A percentile compares a stretch with the other conserved stretches of the same genome.
These are phyloP conservation scores for Torulaspora globosa DNA, from an alignment of 1,139 yeast genomes.

Conservation along the genomic window DNA sequence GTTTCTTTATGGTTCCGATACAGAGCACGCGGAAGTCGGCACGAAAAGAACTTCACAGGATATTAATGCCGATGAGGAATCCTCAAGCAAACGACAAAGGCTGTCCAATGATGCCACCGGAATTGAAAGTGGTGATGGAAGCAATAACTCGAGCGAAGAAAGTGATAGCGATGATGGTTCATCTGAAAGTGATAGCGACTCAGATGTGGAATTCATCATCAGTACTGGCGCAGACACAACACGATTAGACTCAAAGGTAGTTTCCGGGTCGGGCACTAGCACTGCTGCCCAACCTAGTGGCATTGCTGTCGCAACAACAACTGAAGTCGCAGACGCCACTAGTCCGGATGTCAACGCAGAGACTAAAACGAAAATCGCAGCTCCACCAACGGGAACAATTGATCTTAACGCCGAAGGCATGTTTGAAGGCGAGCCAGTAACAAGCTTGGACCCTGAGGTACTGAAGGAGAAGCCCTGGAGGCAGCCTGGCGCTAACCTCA, in stretches of 20 bases:
- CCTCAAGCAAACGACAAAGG: constrained; percentile 24
- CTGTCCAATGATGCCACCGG: constrained; percentile 20
- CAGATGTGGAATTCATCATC: constrained; percentile 62
- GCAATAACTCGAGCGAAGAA: constrained; percentile 27
- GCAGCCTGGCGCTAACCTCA: constrained; percentile 89
- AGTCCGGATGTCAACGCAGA: constrained; percentile 7
- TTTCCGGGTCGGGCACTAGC: constrained; percentile 27
- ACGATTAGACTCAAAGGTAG: constrained; percentile 34
- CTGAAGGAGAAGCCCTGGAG: constrained; percentile 97
- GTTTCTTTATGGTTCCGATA: constrained; percentile 75
- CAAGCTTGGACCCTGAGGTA: constrained; percentile 76
- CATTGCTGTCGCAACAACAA: constrained; percentile 14
- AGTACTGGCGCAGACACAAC: constrained; percentile 44
- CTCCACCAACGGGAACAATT: constrained; percentile 37
- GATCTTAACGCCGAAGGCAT: constrained; percentile 78
- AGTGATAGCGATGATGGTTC: constrained; percentile 41
- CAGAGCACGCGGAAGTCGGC: constrained; percentile 35
- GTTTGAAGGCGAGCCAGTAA: constrained; percentile 77
- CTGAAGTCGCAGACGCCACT: constrained; percentile 26
- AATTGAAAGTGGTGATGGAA: constrained; percentile 35
- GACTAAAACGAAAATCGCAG: constrained; percentile 2
- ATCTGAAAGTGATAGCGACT: constrained; percentile 48
- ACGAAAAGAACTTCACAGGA: constrained; percentile 26
- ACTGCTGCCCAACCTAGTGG: constrained; percentile 26
- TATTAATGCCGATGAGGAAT: constrained; percentile 32